Base-by-base conservation (phyloP, 2,329 filamentous ascomycete genomes). In the Fusarium robinianum region DNA sequence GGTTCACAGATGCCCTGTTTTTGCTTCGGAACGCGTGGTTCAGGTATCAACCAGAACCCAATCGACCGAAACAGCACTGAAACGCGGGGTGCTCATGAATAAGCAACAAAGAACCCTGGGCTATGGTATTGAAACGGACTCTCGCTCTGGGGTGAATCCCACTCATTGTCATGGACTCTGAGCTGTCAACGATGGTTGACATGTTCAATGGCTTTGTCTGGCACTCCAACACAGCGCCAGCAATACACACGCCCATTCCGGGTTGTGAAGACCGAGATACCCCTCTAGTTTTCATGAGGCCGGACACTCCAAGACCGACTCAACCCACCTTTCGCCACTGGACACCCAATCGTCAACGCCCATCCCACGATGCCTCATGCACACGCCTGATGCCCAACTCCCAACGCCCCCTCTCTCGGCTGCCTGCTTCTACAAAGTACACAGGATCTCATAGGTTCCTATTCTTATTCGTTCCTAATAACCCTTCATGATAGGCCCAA, bases 81-180 rank as follows among this genome's bases (percentile, higher is more conserved):
- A 54, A 52, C 51, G 51, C 51, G 51, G 51, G 51, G 51, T 54
- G 42, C 51, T 55, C 51, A 47, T 52, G 51, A 51, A 45, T n/a
- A 55, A 47, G 34, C 51, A 43, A 26, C 33, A 27, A 24, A 19
- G 14, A 24, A 11, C 15, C 18, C 14, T 29, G 26, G 15, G 39
- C 23, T 37, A 40, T 51, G 37, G 34, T 37, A 41, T 35, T 25
- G 19, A 39, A 38, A 30, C 34, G 41, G 30, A n/a, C 21, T 10
- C 19, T 41, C 27, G 29, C n/a, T 55, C 41, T 38, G 34, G 50
- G 41, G 27, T 26, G 11, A 31, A 16, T 24, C 29, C 34, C 31
- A 36, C 35, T n/a, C n/a, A n/a, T n/a, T n/a, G n/a, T n/a, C n/a
- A n/a, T n/a, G n/a, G n/a, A n/a, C n/a, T n/a, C n/a, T n/a, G n/a